Evolutionary conservation across 805 yeast genomes (phyloP).

Genomic region (Lipomyces starkeyi): DNA sequence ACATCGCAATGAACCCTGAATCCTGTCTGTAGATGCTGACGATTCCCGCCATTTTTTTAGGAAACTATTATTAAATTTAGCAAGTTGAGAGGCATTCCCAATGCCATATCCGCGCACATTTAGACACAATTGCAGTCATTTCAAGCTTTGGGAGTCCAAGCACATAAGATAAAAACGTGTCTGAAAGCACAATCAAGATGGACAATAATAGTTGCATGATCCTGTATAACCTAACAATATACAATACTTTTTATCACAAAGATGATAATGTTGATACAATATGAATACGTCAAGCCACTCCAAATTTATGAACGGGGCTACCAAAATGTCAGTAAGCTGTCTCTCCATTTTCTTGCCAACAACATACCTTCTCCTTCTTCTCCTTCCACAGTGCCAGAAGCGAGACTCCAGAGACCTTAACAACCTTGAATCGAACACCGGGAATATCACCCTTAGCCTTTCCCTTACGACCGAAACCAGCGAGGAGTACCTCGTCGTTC

Average conservation of each 20-base stretch:
- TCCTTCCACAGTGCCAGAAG: conserved; percentile 99
- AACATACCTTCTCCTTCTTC: conserved; percentile 99
- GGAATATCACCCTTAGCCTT: conserved; percentile 99
- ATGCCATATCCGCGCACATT: too few species aligned
- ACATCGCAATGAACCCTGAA: neutral
- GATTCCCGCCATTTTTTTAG: too few species aligned
- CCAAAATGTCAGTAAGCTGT: neutral
- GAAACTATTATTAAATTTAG: too few species aligned
- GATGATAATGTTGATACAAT: neutral
- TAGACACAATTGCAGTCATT: too few species aligned
- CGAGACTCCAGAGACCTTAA: conserved; percentile 99
- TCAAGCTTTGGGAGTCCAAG: too few species aligned
- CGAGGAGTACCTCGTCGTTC: conserved; percentile 98
- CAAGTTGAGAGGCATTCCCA: too few species aligned
- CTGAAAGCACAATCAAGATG: neutral
- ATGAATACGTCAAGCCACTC: neutral
- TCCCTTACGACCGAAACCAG: conserved; percentile 99
- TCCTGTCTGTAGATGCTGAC: neutral
- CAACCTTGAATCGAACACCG: conserved; percentile 99
- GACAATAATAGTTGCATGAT: neutral
- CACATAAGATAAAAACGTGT: too few species aligned
- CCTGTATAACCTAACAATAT: conserved; percentile 1
- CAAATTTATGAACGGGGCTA: neutral
- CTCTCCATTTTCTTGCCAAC: neutral
- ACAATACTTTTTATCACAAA: neutral